Percentiles rank a stretch among this genome's conserved stretches.
These are phyloP conservation scores for Psilocybe sp. DNA, from an alignment of 768 basidiomycete genomes.

Conservation along the genomic window DNA sequence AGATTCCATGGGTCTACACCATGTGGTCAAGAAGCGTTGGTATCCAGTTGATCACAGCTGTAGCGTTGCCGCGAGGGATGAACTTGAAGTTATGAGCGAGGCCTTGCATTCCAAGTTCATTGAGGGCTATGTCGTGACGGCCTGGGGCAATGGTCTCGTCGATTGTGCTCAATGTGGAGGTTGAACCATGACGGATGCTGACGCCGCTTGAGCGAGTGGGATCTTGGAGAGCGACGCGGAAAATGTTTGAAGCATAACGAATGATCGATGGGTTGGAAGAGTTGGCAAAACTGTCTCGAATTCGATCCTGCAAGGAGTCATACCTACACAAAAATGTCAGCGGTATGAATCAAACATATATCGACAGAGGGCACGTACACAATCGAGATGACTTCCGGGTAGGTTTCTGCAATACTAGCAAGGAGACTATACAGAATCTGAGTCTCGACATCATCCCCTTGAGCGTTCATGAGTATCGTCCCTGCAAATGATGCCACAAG, in stretches of 20 bases:
- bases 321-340: slow-evolving; percentile 45
- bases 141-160: slow-evolving; percentile 58
- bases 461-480: slow-evolving; percentile 71
- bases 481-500: slow-evolving; percentile 73
- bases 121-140: slow-evolving; percentile 57
- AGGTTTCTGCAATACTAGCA: slow-evolving; percentile 61
- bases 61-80: slow-evolving; percentile 54
- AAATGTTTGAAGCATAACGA: slow-evolving; percentile 69
- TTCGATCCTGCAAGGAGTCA: slow-evolving; percentile 70
- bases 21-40: slow-evolving; percentile 42
- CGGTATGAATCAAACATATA: background rate
- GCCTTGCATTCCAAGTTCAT: slow-evolving; percentile 72
- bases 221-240: slow-evolving; percentile 66
- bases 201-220: slow-evolving; percentile 25
- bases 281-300: slow-evolving; percentile 68
- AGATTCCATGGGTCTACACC: slow-evolving; percentile 18
- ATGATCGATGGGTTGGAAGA: slow-evolving; percentile 73
- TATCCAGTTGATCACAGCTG: slow-evolving; percentile 75
- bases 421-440: slow-evolving; percentile 78
- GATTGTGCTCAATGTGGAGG: slow-evolving; percentile 61
- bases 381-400: slow-evolving; percentile 71
- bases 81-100: slow-evolving; percentile 74
- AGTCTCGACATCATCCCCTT: slow-evolving; percentile 79
- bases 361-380: slow-evolving; percentile 50
- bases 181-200: slow-evolving; percentile 47